Percentiles rank a stretch among this genome's conserved stretches.
Conservation (phyloP, 1,139 yeast genomes). For the Sugiyamaella paludigena region DNA sequence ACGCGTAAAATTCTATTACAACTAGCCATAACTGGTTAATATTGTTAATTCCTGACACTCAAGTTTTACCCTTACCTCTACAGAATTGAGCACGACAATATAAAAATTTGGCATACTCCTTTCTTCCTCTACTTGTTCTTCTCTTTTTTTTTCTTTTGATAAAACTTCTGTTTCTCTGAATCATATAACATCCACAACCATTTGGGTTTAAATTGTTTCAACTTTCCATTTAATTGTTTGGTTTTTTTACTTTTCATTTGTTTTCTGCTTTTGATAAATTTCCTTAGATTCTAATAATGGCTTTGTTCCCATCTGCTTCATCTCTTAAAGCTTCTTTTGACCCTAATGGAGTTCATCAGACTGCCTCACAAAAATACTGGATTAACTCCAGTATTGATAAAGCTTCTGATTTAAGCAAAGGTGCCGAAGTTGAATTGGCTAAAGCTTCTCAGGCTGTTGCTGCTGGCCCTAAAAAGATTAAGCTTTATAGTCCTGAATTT, state of each 20-base stretch:
- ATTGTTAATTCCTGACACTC: too few relatives aligned
- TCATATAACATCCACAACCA: background rate
- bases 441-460: constrained; percentile 35
- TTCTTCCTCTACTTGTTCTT: constrained; percentile 14
- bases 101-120: constrained; percentile 7
- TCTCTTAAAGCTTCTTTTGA: constrained; percentile 41
- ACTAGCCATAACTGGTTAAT: too few relatives aligned
- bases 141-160: constrained; percentile 13
- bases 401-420: constrained; percentile 29
- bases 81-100: background rate
- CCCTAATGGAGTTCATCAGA: constrained; percentile 35
- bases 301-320: constrained; percentile 40
- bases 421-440: constrained; percentile 36
- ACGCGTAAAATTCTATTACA: too few relatives aligned
- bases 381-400: constrained; percentile 36
- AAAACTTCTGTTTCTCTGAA: background rate
- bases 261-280: background rate
- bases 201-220: background rate
- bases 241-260: constrained; percentile 1
- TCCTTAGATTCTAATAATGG: constrained; percentile 28
- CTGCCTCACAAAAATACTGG: constrained; percentile 32
- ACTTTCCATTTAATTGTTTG: background rate
- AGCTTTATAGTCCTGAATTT: constrained; percentile 66
- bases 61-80: too few relatives aligned
- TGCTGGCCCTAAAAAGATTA: constrained; percentile 39